Base-by-base conservation (phyloP, 768 basidiomycete genomes). In the Phylloporus arenicola region DNA sequence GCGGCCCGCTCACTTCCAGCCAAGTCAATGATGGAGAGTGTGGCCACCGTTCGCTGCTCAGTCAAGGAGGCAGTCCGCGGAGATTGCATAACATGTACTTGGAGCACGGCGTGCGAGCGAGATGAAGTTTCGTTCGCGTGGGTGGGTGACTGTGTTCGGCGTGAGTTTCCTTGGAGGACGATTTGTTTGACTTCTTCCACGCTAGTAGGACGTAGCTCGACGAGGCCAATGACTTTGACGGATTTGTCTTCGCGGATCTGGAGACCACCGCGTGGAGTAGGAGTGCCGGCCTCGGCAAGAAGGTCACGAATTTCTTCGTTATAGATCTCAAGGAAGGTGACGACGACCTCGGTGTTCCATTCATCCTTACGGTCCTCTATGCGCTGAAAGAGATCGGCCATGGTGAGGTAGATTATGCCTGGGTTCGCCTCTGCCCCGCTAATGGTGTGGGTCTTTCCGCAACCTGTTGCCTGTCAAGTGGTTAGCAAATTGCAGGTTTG, bases 381-480 rank as follows among this genome's bases (percentile, higher is more conserved):
- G 44, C 86, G 81, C 60, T 87, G 85, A 68, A 98, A 99, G 55
- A 99, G 82, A 69, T 97, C 95, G 39, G 90, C 83, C 94, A 97
- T 98, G 17, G 93, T 92, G 51, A 92, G 78, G 70, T 98, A 93
- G 67, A 98, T 96, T 60, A 96, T 84, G 27, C 96, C 96, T 16
- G 91, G 92, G 65, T 95, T 88, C 19, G 68, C 64, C 40, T 87
- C 85, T 33, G 88, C 86, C 50, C 95, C 95, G 60, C 92, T 96
- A 68, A 99, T 97, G 17, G 96, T 99, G 69, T 98, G 94, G 5
- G 96, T 99, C 71, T 99, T 99, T 56, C 96, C 96, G 66, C 96
- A 98, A n/a, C 96, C 96, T n/a, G 96, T 98, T 20, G 96, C 96
- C 96, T 98, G 62, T 17, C 38, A 50, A 39, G 54, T 46, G 43